Conservation (phyloP, 306 rosid genomes). For the Castanea crenata region DNA sequence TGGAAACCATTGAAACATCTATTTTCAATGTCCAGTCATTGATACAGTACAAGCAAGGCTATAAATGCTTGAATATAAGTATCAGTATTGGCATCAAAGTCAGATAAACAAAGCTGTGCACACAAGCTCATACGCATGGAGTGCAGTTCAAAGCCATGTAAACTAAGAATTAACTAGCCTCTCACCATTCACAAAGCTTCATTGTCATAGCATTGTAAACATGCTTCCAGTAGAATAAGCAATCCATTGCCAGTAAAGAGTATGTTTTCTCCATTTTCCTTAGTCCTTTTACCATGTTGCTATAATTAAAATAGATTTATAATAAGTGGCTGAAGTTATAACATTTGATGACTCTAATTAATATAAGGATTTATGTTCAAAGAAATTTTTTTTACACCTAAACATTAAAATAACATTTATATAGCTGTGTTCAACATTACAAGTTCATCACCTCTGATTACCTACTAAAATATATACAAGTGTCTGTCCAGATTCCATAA, state of each 20-base stretch:
- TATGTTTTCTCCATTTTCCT: too few species aligned
- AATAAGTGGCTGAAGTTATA: not conserved
- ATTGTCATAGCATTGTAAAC: too few species aligned
- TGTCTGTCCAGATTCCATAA: not conserved
- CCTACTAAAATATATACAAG: constrained; percentile 25
- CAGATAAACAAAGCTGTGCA: not conserved
- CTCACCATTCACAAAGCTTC: too few species aligned
- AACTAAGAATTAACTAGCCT: too few species aligned
- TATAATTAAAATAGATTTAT: not conserved
- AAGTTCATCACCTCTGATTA: not conserved
- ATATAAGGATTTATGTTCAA: not conserved
- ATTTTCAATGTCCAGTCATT: not conserved
- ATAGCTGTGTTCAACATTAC: too few species aligned
- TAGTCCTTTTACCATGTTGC: too few species aligned
- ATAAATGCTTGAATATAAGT: not conserved
- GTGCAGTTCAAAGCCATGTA: too few species aligned
- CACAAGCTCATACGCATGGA: too few species aligned
- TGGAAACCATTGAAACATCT: not conserved
- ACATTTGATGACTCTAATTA: not conserved
- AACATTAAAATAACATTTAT: not conserved
- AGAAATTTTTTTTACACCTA: not conserved
- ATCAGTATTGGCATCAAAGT: not conserved
- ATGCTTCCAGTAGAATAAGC: too few species aligned
- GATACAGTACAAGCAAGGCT: not conserved
- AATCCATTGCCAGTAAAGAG: too few species aligned